Evolutionary conservation across 257 asterid genomes (phyloP).

Genomic region (Nicotiana tabacum): DNA sequence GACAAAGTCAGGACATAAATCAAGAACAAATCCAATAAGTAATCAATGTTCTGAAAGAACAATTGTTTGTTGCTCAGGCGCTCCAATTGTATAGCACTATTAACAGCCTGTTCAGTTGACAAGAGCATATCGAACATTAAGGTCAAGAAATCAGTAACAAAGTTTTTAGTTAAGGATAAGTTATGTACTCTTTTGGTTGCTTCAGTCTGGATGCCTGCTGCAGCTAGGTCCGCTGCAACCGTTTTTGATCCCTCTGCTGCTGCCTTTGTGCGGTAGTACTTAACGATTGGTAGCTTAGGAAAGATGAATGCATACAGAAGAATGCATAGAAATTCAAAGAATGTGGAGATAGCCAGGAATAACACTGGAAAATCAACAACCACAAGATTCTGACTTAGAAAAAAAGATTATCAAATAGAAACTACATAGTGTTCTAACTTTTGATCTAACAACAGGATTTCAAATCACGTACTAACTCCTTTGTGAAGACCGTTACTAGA

Average conservation of each 20-base stretch:
- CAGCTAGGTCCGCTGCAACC: constrained; percentile 81
- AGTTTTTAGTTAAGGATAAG: neutral
- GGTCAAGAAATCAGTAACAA: neutral
- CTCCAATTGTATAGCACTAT: constrained; percentile 21
- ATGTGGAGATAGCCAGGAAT: constrained; percentile 33
- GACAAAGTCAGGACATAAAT: constrained; percentile 31
- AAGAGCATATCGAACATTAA: neutral
- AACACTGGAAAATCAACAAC: constrained; percentile 23
- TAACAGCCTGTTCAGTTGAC: constrained; percentile 12
- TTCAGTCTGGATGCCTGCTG: constrained; percentile 43
- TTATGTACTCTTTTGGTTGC: constrained; percentile 12
- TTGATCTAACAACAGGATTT: neutral
- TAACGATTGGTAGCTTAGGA: constrained; percentile 34
- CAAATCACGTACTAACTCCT: constrained; percentile 55
- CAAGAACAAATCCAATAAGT: constrained; percentile 69
- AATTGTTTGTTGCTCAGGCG: constrained; percentile 52
- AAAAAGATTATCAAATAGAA: neutral
- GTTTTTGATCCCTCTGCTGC: constrained; percentile 79
- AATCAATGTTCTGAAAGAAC: constrained; percentile 44
- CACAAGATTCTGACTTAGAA: neutral
- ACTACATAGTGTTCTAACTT: neutral
- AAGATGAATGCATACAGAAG: constrained; percentile 30
- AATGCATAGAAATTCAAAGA: constrained; percentile 28
- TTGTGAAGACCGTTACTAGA: constrained; percentile 56
- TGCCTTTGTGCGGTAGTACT: constrained; percentile 37